Conservation (phyloP, 106 monocot species). For the Agapanthus africanus region DNA sequence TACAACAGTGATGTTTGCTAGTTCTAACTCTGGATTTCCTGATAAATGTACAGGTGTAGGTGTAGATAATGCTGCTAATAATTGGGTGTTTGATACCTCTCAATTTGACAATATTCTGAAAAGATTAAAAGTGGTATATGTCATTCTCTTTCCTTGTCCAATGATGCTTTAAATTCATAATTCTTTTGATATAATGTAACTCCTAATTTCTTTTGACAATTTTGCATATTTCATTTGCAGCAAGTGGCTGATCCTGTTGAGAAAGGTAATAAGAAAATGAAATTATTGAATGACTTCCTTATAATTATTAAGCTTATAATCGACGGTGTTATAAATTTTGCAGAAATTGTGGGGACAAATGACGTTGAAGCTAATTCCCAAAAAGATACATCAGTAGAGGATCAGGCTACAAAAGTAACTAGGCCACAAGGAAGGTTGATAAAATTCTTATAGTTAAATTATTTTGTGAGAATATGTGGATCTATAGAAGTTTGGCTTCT, state of each 20-base stretch:
- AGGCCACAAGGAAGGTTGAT: slow-evolving; percentile 94
- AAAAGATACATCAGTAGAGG: slow-evolving; percentile 19
- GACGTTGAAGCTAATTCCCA: slow-evolving; percentile 12
- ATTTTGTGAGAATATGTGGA: neutral
- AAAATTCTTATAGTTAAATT: neutral
- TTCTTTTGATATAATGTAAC: neutral
- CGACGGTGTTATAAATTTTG: neutral
- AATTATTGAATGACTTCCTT: neutral
- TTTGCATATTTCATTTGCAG: slow-evolving; percentile 22
- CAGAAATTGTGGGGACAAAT: slow-evolving; percentile 15
- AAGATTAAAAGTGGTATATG: slow-evolving; percentile 81
- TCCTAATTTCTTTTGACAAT: neutral
- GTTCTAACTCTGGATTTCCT: neutral
- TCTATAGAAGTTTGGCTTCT: neutral
- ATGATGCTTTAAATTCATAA: neutral
- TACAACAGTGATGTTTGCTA: too few species aligned
- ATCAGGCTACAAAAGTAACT: slow-evolving; percentile 41
- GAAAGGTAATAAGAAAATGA: slow-evolving; percentile 35
- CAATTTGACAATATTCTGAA: slow-evolving; percentile 96
- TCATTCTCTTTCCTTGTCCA: neutral
- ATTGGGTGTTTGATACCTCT: slow-evolving; percentile 89
- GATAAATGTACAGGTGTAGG: slow-evolving; percentile 58
- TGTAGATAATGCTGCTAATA: slow-evolving; percentile 55
- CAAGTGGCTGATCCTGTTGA: slow-evolving; percentile 54
- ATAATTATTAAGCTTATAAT: slow-evolving; percentile 11